phyloP scores from a whole-genome alignment of 148 eudicot species.

The Amaranthus palmeri region DNA sequence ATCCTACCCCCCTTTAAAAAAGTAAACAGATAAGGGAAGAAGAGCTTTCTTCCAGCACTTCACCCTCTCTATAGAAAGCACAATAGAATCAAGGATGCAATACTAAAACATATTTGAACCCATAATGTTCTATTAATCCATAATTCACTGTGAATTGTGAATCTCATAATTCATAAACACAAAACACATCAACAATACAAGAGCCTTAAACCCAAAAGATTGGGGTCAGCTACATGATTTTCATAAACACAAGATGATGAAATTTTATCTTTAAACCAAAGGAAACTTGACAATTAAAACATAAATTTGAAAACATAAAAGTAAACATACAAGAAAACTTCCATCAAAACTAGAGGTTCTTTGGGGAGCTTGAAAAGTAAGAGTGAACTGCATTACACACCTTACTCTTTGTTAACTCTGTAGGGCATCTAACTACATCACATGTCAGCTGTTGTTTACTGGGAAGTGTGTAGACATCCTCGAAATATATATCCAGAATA shows the following conservation, averaged over 20 bases:
- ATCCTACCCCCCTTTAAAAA: not conserved
- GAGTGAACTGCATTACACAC: slow-evolving; percentile 33
- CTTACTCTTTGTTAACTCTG: slow-evolving; percentile 46
- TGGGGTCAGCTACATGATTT: not conserved
- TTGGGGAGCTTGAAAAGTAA: not conserved
- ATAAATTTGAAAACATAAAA: not conserved
- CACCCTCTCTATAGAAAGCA: not conserved
- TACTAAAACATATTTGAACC: not conserved
- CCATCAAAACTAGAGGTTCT: not conserved
- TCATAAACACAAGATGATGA: not conserved
- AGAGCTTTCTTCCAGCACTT: not conserved
- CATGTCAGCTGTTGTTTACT: slow-evolving; percentile 47
- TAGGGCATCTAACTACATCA: slow-evolving; percentile 37
- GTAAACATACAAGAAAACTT: not conserved
- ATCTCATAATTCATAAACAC: no score
- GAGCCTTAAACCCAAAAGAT: no score
- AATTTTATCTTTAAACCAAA: not conserved
- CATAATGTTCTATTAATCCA: not conserved
- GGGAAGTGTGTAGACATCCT: slow-evolving; percentile 76
- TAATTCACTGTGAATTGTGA: not conserved
- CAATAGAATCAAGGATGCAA: not conserved
- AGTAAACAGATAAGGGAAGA: not conserved
- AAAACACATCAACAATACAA: no score
- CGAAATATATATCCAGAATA: slow-evolving; percentile 76
- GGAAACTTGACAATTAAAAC: not conserved